Evolutionary conservation across 352 stramenopile species (phyloP), one percentile per base, ranked within the genome.

Genomic region (Hyaloperonospora brassicae): DNA sequence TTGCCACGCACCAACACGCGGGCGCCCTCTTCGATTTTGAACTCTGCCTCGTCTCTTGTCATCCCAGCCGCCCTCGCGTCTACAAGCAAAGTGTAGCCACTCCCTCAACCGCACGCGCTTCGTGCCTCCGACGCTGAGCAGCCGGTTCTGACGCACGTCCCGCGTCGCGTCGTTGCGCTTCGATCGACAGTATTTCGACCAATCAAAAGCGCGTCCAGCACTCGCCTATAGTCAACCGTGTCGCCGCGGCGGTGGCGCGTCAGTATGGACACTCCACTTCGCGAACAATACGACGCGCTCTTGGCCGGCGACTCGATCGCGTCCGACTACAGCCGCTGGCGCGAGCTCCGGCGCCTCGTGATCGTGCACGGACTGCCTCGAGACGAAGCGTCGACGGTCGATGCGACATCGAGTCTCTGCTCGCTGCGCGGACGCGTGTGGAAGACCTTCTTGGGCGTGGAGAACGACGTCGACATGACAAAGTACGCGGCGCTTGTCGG

Each of bases 401-500:
- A 62, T 17, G 39, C n/a, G 14, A 55, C 50, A 38, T 36, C 56
- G 4, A 68, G 50, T 45, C 42, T 47, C 5, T 91, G 78, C 53
- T 92, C 79, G 13, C 47, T 96, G 9, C 74, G 87, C 11, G 87
- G 87, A 1, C 72, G 85, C 10, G 77, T 96, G 23, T 97, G 89
- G 89, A 96, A 96, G 59, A 56, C 72, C 7, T 83, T 97, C 39
- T 61, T 97, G 2, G 86, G 87, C 0, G 85, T 94, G 9, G 66
- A 89, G 35, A 61, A 62, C 13, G 71, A 84, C 40, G 73, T 78
- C 13, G 69, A 85, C 36, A 73, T 68, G 31, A 68, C 59, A 17
- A 67, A 76, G 44, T 97, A 97, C 61, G 43, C 64, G 10, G 55
- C 76, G 13, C 66, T 96, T 10, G 79, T 93, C 22, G 69, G 59